Percentiles rank a stretch among this genome's conserved stretches.
Conservation (phyloP, 2,329 filamentous ascomycete genomes). For the Sordariomycetes sp. region DNA sequence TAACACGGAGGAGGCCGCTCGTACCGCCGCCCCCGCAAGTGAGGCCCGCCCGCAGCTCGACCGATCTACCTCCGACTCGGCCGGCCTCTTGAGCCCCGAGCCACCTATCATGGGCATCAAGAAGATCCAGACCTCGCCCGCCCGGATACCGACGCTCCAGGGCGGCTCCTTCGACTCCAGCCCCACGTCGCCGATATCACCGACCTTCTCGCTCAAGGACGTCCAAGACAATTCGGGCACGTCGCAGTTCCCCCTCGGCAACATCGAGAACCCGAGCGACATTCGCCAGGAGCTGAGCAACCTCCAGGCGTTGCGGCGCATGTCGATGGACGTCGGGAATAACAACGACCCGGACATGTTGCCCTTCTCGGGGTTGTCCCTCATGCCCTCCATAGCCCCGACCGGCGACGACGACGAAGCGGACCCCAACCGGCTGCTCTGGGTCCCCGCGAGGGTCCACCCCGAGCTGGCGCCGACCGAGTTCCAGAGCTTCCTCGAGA, state of each 20-base stretch:
- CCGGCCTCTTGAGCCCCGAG: conserved; percentile 13
- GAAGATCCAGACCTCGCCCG: conserved; percentile 28
- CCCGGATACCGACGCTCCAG: conserved; percentile 24
- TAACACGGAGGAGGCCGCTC: conserved; percentile 11
- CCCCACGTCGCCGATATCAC: conserved; percentile 28
- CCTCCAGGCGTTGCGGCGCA: conserved; percentile 73
- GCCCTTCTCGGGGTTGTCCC: conserved; percentile 50
- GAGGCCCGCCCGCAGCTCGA: conserved; percentile 26
- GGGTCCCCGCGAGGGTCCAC: conserved; percentile 90
- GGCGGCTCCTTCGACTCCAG: conserved; percentile 19
- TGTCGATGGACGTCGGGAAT: conserved; percentile 88
- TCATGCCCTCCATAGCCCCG: conserved; percentile 59
- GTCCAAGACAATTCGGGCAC: conserved; percentile 48
- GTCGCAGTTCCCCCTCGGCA: conserved; percentile 66
- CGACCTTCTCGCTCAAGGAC: conserved; percentile 38
- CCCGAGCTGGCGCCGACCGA: conserved; percentile 91
- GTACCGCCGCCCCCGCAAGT: conserved; percentile 11
- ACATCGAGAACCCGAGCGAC: conserved; percentile 79
- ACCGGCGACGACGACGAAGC: conserved; percentile 67
- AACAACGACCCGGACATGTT: conserved; percentile 62
- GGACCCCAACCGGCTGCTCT: conserved; percentile 78
- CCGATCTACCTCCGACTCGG: conserved; percentile 31
- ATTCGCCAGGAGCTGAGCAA: conserved; percentile 90
- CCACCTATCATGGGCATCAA: conserved; percentile 18
- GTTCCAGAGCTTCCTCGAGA: conserved; percentile 94